phyloP scores from a whole-genome alignment of 1,284 basidiomycete genomes.

The Microbotryum scabiosae region DNA sequence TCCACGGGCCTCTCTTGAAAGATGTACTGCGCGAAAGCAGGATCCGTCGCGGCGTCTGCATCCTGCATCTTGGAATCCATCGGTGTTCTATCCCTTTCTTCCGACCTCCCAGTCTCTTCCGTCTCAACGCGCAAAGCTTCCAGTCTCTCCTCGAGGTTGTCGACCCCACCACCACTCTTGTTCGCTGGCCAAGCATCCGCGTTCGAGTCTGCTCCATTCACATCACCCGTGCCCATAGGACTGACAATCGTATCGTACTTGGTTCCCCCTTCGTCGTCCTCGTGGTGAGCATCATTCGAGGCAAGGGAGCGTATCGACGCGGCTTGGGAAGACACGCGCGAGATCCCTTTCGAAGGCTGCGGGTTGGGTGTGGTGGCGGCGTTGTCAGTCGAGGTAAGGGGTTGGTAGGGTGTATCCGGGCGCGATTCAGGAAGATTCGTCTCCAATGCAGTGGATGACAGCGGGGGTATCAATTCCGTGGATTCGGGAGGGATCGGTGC shows the following conservation, averaged over 20 bases:
- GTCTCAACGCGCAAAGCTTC: constrained; percentile 1
- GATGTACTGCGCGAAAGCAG: constrained; percentile 23
- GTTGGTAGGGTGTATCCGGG: neutral
- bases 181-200: neutral
- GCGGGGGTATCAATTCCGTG: neutral
- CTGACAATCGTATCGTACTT: constrained; percentile 24
- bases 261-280: no score
- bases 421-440: constrained; percentile 15
- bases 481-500: neutral
- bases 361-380: neutral
- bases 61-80: neutral
- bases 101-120: neutral
- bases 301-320: constrained; percentile 3
- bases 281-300: neutral
- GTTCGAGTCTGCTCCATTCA: neutral
- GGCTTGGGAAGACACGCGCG: constrained; percentile 3
- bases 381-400: neutral
- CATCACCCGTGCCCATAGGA: constrained; percentile 20
- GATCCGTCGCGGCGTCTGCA: neutral
- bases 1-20: constrained; percentile 1
- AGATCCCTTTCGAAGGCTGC: neutral
- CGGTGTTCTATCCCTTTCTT: neutral
- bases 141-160: constrained; percentile 7
- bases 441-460: neutral
- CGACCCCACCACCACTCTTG: constrained; percentile 4